These are phyloP conservation scores for Plantago elongata DNA, from an alignment of 257 asterid genomes.

Conservation along the genomic window DNA sequence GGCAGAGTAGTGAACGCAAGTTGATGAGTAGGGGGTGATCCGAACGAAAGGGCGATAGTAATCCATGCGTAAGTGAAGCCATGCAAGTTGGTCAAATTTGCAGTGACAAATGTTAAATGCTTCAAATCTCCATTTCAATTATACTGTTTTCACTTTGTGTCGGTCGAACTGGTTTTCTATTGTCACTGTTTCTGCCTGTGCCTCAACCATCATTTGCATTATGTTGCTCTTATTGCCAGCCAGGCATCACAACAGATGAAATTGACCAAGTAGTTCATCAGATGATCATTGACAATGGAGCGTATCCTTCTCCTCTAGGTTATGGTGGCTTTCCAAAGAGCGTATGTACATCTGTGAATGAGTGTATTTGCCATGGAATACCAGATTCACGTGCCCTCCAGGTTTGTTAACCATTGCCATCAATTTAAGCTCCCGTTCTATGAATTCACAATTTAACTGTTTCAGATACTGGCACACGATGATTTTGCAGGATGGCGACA, in stretches of 20 bases:
- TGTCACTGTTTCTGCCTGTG: conserved; percentile 10
- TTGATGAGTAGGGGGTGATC: too few relatives aligned
- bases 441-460: not conserved
- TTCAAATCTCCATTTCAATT: not conserved
- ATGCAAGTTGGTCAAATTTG: conserved; percentile 14
- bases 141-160: conserved; percentile 2
- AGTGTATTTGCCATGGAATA: conserved; percentile 99
- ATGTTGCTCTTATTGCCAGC: conserved; percentile 63
- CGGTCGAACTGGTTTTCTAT: conserved; percentile 10
- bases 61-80: too few relatives aligned
- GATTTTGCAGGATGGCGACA: conserved; percentile 89
- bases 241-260: conserved; percentile 95
- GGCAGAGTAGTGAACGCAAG: too few relatives aligned
- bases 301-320: conserved; percentile 98
- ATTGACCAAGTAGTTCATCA: conserved; percentile 92
- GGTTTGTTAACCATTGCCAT: conserved; percentile 37
- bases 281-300: conserved; percentile 88
- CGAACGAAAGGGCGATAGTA: too few relatives aligned
- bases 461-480: conserved; percentile 14
- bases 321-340: conserved; percentile 98
- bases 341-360: conserved; percentile 96
- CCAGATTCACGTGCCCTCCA: conserved; percentile 94
- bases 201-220: conserved; percentile 19
- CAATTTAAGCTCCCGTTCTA: not conserved
- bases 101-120: not conserved